phyloP scores from a whole-genome alignment of 2,329 filamentous ascomycete species.

The Epichloe brachyelytri region DNA sequence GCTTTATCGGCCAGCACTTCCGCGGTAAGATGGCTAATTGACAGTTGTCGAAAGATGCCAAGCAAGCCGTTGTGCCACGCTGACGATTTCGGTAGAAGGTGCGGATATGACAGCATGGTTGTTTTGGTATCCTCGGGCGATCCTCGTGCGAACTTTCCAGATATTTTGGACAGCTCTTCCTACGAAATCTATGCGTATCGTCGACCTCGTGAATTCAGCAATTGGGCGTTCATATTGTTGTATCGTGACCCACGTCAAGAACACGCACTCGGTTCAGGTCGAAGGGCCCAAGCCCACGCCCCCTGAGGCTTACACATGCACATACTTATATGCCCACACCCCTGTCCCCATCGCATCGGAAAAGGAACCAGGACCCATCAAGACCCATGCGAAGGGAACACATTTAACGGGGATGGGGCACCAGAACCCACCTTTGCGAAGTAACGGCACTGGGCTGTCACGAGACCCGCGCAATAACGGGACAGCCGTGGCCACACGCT shows the following conservation, averaged over 20 bases:
- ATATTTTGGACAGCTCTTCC: no score
- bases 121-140: no score
- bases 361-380: background rate
- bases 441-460: background rate
- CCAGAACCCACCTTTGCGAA: background rate
- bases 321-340: background rate
- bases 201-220: background rate
- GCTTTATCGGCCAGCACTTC: background rate
- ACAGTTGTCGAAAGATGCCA: no score
- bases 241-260: background rate
- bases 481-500: background rate
- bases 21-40: background rate
- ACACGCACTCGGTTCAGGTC: background rate
- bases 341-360: conserved; percentile 4
- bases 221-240: background rate
- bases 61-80: background rate
- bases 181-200: background rate
- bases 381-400: conserved; percentile 1
- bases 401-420: conserved; percentile 1
- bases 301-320: background rate
- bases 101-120: background rate
- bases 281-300: background rate
- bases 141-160: no score
- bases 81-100: background rate
- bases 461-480: background rate